Base-by-base conservation (phyloP, 441 rosid genomes). In the Erysimum cheiri region DNA sequence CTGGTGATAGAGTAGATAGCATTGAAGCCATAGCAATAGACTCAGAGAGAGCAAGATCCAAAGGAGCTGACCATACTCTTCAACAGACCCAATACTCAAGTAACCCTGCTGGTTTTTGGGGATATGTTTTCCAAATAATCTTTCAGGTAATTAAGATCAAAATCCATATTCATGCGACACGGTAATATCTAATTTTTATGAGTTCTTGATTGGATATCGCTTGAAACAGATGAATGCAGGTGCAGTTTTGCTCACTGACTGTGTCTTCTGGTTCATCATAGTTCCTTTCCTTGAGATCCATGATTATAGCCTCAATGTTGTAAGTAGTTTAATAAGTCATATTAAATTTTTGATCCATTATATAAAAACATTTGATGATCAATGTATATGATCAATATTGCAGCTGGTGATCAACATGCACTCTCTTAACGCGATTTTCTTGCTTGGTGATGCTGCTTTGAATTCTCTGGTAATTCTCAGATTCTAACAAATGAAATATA, bases 191-290 rank as follows among this genome's bases (percentile, higher is more conserved):
- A 40, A 1, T 22, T 22, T 19, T 50, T 3, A 64, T 17, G 68
- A 35, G 35, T 50, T 64, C 2, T 44, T 61, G 58, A 74, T 54
- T 61, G 24, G 8, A 58, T 36, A 60, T 60, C 10, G 59, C 53
- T 49, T 48, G 12, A 55, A 63, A 67, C 87, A 95, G 98, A 88
- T 92, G 84, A 92, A 85, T 83, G 98, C 97, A 60, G 99, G 99
- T 13, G 96, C 98, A n/a, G 98, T 95, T 73, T 73, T 92, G 86
- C 90, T 95, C 49, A 95, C 98, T 1, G 99, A 95, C 77, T 87
- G 84, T 70, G 93, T 92, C 71, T 95, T 95, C 70, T 95, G 99
- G 98, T 82, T 95, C 82, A 81, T 92, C 77, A 79, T 95, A 59
- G 95, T 90, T 59, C 99, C 99, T n/a, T 90, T 95, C 79, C 98